Conservation (phyloP, 2,329 filamentous ascomycete genomes). For the Colletotrichum zoysiae region DNA sequence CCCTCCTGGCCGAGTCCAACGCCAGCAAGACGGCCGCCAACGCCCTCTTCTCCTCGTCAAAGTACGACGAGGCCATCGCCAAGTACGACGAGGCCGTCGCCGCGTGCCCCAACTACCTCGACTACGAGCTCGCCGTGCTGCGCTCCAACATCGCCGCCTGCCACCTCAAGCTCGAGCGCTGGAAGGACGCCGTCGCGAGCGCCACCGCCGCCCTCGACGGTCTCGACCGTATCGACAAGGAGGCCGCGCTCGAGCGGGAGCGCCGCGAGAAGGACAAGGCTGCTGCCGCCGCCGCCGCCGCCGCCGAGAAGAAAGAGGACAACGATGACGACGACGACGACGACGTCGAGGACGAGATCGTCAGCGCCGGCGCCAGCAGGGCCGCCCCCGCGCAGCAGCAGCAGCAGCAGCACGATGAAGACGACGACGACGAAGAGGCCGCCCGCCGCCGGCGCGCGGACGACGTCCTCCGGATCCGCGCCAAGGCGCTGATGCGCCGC, state of each 20-base stretch:
- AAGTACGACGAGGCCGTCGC: conserved; percentile 85
- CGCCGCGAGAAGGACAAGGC: conserved; percentile 59
- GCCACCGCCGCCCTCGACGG: conserved; percentile 80
- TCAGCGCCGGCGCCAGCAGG: conserved; percentile 68
- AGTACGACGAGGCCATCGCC: conserved; percentile 82
- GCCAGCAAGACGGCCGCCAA: conserved; percentile 83
- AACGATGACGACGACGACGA: conserved; percentile 52
- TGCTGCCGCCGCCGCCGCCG: too few relatives aligned
- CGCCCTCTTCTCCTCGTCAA: conserved; percentile 77
- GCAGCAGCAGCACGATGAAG: conserved; percentile 34
- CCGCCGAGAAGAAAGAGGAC: too few relatives aligned
- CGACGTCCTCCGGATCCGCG: conserved; percentile 81
- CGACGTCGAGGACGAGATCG: conserved; percentile 65
- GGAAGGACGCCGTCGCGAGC: conserved; percentile 83
- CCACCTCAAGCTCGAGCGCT: conserved; percentile 85
- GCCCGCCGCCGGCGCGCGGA: conserved; percentile 57
- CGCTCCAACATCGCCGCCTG: conserved; percentile 92
- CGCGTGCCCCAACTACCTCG: conserved; percentile 84
- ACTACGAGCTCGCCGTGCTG: conserved; percentile 89
- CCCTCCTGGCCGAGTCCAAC: conserved; percentile 78
- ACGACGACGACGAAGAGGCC: conserved; percentile 47
- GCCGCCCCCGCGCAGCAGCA: conserved; percentile 55
- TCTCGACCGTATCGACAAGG: conserved; percentile 71
- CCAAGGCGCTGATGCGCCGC: conserved; percentile 85
- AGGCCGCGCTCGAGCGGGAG: conserved; percentile 45